Evolutionary conservation across 1,139 yeast genomes (phyloP).

Genomic region (Protomyces macrosporus): DNA sequence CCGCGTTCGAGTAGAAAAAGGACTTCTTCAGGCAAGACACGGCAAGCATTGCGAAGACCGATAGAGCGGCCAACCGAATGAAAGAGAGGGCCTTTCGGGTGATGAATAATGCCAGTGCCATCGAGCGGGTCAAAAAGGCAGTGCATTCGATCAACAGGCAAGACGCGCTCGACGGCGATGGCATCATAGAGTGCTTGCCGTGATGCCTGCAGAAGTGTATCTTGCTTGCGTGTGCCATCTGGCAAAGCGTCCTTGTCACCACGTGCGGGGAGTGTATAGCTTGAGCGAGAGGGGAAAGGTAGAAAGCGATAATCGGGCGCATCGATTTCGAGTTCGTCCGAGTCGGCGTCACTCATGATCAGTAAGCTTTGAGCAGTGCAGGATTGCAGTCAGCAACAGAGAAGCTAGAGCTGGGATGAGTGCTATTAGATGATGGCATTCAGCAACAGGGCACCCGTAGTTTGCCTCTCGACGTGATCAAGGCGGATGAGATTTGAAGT

Average conservation of each 20-base stretch:
- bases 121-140: conserved; percentile 18
- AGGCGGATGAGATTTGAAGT: no score
- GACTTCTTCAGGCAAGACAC: conserved; percentile 60
- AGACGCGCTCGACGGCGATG: conserved; percentile 54
- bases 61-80: conserved; percentile 66
- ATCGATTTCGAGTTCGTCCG: neutral
- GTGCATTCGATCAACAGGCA: conserved; percentile 43
- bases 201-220: conserved; percentile 49
- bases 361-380: no score
- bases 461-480: no score
- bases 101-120: conserved; percentile 32
- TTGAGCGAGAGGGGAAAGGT: neutral
- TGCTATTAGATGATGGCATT: no score
- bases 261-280: conserved; percentile 56
- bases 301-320: conserved; percentile 21
- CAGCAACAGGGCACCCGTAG: no score
- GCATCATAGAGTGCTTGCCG: conserved; percentile 71
- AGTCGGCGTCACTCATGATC: neutral
- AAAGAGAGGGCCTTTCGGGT: conserved; percentile 68
- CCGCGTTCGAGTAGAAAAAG: conserved; percentile 82
- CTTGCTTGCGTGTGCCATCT: conserved; percentile 65
- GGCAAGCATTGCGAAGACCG: conserved; percentile 30
- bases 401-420: no score
- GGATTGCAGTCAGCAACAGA: no score
- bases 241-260: conserved; percentile 90